Evolutionary conservation across 1,284 basidiomycete species (phyloP).

Genomic region (Bondarzewia mesenterica): DNA sequence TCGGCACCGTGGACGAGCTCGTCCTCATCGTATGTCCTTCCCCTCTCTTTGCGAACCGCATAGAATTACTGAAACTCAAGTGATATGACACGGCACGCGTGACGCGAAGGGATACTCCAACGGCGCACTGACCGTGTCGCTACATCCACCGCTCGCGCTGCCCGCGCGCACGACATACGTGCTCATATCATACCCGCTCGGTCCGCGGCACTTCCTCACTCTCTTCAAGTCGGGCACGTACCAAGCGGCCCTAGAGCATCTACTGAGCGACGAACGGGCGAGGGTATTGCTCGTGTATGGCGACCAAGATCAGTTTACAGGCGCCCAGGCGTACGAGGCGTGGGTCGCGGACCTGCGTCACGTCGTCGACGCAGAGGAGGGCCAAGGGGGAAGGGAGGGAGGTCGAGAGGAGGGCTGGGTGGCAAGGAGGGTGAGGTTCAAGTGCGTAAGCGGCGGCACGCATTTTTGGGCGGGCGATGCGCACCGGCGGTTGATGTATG

Average conservation of each 20-base stretch:
- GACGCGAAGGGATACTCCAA: conserved; percentile 66
- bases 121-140: conserved; percentile 64
- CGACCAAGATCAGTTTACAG: conserved; percentile 67
- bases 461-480: conserved; percentile 36
- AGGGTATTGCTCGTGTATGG: conserved; percentile 63
- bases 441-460: conserved; percentile 30
- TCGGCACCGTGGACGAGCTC: conserved; percentile 37
- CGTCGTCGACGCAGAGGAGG: conserved; percentile 10
- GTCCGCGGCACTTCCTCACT: conserved; percentile 60
- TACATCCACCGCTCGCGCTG: conserved; percentile 41
- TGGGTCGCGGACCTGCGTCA: conserved; percentile 42
- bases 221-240: conserved; percentile 55
- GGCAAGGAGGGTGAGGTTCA: conserved; percentile 17
- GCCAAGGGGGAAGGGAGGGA: not conserved
- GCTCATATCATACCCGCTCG: conserved; percentile 71
- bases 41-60: conserved; percentile 1
- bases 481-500: conserved; percentile 9
- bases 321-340: conserved; percentile 37
- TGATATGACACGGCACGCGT: not conserved
- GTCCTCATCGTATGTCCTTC: conserved; percentile 41
- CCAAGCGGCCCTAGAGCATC: conserved; percentile 35
- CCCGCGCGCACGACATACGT: conserved; percentile 53
- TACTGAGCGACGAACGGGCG: conserved; percentile 34
- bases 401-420: not conserved
- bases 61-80: not conserved